Evolutionary conservation across 2,329 filamentous ascomycete species (phyloP).

Genomic region (Monilinia vaccinii-corymbosi): DNA sequence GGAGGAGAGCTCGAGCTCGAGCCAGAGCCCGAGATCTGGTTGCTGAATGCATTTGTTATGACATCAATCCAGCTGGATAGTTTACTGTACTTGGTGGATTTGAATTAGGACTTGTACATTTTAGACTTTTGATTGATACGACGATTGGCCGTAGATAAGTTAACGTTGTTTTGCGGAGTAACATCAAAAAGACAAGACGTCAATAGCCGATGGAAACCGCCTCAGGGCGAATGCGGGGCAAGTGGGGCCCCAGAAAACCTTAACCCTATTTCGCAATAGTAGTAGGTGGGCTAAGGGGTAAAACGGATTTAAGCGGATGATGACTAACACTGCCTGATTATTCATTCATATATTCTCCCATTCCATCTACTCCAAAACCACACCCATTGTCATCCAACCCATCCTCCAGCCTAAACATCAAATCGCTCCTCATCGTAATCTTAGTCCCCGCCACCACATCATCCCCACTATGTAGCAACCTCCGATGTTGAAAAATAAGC

Average conservation of each 20-base stretch:
- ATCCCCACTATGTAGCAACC: conserved; percentile 45
- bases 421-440: conserved; percentile 47
- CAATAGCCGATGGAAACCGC: background rate
- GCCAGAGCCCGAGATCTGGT: conserved; percentile 24
- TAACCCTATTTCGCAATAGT: background rate
- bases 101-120: background rate
- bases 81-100: background rate
- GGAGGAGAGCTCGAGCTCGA: conserved; percentile 21
- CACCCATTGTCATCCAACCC: background rate
- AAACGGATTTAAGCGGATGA: background rate
- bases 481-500: conserved; percentile 48
- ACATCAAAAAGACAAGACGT: background rate
- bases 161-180: background rate
- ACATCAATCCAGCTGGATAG: conserved; percentile 1
- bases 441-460: conserved; percentile 43
- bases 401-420: conserved; percentile 37
- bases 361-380: background rate
- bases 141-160: background rate
- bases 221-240: background rate
- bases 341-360: too few relatives aligned
- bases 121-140: background rate
- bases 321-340: background rate
- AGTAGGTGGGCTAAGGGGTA: background rate
- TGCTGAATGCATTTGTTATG: conserved; percentile 21
- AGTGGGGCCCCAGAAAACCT: background rate